phyloP scores from a whole-genome alignment of 83 land plant species.

The Thuja plicata region DNA sequence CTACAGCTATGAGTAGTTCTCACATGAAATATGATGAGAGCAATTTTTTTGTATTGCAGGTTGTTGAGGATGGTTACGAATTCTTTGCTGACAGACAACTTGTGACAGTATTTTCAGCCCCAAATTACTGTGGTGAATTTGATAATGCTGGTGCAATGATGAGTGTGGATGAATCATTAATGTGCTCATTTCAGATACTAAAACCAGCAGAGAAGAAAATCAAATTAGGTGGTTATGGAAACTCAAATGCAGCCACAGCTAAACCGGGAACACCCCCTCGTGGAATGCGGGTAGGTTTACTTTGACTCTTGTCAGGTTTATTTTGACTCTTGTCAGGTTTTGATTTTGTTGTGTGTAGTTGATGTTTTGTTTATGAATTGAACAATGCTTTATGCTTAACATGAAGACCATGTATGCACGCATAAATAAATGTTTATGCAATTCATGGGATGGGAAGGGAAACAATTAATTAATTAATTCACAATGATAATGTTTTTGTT shows the following conservation, averaged over 20 bases:
- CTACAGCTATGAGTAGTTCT: no score
- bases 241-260: constrained; percentile 17
- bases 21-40: not conserved
- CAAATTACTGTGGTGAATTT: constrained; percentile 29
- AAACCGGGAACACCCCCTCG: constrained; percentile 21
- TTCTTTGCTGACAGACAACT: constrained; percentile 39
- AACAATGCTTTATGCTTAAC: not conserved
- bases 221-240: constrained; percentile 15
- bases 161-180: constrained; percentile 43
- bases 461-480: not conserved
- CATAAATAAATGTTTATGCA: not conserved
- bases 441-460: not conserved
- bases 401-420: not conserved
- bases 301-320: not conserved
- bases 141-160: constrained; percentile 38
- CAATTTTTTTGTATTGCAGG: constrained; percentile 14
- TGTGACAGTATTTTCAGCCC: constrained; percentile 31
- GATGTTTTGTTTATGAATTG: not conserved
- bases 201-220: constrained; percentile 27
- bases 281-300: constrained; percentile 19
- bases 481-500: not conserved
- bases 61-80: constrained; percentile 50
- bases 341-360: not conserved
- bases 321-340: not conserved
- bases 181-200: constrained; percentile 30